Percentiles rank a stretch among this genome's conserved stretches.
These are phyloP conservation scores for Postia placenta DNA, from an alignment of 768 basidiomycete genomes.

Conservation along the genomic window DNA sequence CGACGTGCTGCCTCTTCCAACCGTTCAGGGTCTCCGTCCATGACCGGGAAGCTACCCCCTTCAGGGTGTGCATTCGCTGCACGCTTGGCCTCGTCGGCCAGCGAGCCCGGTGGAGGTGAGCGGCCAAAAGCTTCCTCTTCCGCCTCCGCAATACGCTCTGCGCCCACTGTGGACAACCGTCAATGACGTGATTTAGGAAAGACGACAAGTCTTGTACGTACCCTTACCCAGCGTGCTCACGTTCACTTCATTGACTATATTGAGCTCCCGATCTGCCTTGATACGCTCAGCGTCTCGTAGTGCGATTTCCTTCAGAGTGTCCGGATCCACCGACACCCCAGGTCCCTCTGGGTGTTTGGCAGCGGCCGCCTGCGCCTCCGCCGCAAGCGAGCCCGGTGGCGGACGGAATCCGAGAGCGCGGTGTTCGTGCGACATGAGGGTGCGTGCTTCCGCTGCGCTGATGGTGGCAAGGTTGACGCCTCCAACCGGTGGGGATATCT, in stretches of 20 bases:
- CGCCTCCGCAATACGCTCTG: constrained; percentile 9
- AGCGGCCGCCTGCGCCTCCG: constrained; percentile 24
- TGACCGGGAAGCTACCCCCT: constrained; percentile 12
- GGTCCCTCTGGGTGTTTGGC: constrained; percentile 18
- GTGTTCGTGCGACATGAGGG: constrained; percentile 25
- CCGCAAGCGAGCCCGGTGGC: constrained; percentile 24
- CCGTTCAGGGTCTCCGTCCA: constrained; percentile 5
- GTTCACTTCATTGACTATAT: constrained; percentile 12
- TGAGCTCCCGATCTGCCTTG: constrained; percentile 20
- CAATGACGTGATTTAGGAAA: background rate
- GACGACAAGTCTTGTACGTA: background rate
- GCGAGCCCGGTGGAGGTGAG: constrained; percentile 15
- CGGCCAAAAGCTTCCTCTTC: constrained; percentile 15
- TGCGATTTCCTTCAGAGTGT: constrained; percentile 17
- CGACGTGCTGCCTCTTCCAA: constrained; percentile 8
- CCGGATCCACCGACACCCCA: constrained; percentile 13
- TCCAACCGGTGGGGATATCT: constrained; percentile 6
- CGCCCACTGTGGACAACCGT: constrained; percentile 5
- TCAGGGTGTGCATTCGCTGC: constrained; percentile 11
- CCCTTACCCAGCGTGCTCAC: constrained; percentile 12
- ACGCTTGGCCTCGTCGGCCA: constrained; percentile 18
- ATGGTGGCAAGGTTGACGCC: constrained; percentile 17
- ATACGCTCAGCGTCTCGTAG: constrained; percentile 21
- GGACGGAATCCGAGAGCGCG: constrained; percentile 25
- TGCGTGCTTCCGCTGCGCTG: constrained; percentile 20